These are phyloP conservation scores for Rosa multiflora DNA, from an alignment of 306 rosid genomes.

Conservation along the genomic window DNA sequence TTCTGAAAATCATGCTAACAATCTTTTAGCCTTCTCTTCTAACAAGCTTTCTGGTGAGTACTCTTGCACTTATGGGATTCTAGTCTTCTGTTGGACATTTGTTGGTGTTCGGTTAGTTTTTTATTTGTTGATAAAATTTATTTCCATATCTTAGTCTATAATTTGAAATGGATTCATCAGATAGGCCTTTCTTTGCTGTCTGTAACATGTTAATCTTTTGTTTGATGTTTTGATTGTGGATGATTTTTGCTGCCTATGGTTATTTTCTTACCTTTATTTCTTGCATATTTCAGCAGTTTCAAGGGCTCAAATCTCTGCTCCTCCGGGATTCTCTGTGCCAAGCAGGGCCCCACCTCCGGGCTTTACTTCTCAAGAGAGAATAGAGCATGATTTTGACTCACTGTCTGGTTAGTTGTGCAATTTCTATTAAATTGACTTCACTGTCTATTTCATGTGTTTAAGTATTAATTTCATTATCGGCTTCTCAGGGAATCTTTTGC, in stretches of 20 bases:
- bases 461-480: not conserved
- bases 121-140: not conserved
- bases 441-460: not conserved
- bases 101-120: not conserved
- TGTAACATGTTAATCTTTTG: not conserved
- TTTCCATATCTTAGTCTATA: not conserved
- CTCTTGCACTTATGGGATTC: conserved; percentile 8
- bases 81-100: not conserved
- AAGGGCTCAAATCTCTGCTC: conserved; percentile 77
- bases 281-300: conserved; percentile 44
- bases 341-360: conserved; percentile 88
- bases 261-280: not conserved
- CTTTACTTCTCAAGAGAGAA: conserved; percentile 74
- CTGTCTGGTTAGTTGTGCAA: no score
- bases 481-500: conserved; percentile 61
- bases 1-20: conserved; percentile 42
- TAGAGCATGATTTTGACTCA: conserved; percentile 64
- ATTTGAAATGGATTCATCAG: not conserved
- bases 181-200: not conserved
- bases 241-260: not conserved
- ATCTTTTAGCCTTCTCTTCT: conserved; percentile 38
- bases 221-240: not conserved
- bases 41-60: conserved; percentile 68
- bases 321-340: conserved; percentile 87
- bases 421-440: no score